Conservation (phyloP, 805 yeast genomes). For the Metschnikowia similis region DNA sequence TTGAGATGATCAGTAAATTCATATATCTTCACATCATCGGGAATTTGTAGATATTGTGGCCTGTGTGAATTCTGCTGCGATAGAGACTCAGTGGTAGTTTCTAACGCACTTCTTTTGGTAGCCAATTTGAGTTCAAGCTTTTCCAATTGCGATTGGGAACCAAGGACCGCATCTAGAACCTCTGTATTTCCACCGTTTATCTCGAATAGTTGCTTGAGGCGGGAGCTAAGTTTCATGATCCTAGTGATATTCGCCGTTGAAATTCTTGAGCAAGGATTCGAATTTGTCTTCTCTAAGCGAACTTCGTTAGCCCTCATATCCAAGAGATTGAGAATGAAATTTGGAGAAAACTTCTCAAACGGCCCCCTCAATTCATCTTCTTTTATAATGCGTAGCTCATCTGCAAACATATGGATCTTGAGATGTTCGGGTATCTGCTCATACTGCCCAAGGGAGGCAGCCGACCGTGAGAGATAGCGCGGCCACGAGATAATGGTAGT, state of each 20-base stretch:
- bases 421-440: slow-evolving; percentile 21
- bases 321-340: slow-evolving; percentile 7
- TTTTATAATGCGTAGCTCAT: slow-evolving; percentile 13
- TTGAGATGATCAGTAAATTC: slow-evolving; percentile 8
- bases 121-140: slow-evolving; percentile 12
- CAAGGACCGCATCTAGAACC: slow-evolving; percentile 15
- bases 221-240: slow-evolving; percentile 11
- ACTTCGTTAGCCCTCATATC: slow-evolving; percentile 11
- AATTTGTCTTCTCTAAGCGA: slow-evolving; percentile 5
- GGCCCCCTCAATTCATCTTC: slow-evolving; percentile 13
- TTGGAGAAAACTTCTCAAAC: slow-evolving; percentile 7
- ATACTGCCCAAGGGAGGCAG: neutral
- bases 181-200: slow-evolving; percentile 16
- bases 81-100: slow-evolving; percentile 10
- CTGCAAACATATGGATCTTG: slow-evolving; percentile 16
- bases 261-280: slow-evolving; percentile 9
- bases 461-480: neutral
- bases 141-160: slow-evolving; percentile 10
- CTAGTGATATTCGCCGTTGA: slow-evolving; percentile 7
- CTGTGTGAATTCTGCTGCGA: slow-evolving; percentile 5
- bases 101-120: neutral
- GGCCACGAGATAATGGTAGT: too few relatives aligned
- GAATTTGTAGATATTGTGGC: slow-evolving; percentile 12
- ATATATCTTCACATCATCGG: slow-evolving; percentile 12
- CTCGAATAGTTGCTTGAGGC: slow-evolving; percentile 11